These are phyloP conservation scores for Fusarium beomiforme DNA, from an alignment of 2,329 filamentous ascomycete species.

Conservation along the genomic window DNA sequence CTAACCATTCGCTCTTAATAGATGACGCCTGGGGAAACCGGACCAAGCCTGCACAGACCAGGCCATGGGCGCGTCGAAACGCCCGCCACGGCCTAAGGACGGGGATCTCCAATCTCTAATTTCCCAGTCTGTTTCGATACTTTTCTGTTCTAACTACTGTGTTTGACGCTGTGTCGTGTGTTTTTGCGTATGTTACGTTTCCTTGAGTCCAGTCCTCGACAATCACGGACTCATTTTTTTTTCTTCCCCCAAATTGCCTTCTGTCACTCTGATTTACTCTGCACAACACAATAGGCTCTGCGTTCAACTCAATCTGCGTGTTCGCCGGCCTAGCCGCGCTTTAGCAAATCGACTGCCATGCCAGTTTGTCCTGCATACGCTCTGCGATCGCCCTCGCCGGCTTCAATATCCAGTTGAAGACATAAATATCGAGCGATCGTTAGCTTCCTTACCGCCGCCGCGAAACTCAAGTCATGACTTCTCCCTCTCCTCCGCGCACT, in stretches of 20 bases:
- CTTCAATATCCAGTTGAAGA: slow-evolving; percentile 34
- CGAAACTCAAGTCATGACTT: slow-evolving; percentile 39
- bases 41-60: slow-evolving; percentile 26
- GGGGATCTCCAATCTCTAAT: slow-evolving; percentile 13
- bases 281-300: not conserved
- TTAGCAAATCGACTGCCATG: slow-evolving; percentile 37
- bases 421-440: slow-evolving; percentile 14
- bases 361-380: slow-evolving; percentile 33
- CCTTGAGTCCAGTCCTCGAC: not conserved
- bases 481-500: slow-evolving; percentile 41
- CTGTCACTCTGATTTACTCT: not conserved
- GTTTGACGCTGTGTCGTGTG: not conserved
- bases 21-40: slow-evolving; percentile 9
- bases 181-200: not conserved
- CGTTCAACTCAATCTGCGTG: slow-evolving; percentile 9
- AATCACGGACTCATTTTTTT: not conserved
- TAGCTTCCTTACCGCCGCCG: slow-evolving; percentile 1
- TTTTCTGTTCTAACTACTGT: not conserved
- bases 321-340: slow-evolving; percentile 34
- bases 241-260: not conserved
- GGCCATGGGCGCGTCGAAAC: slow-evolving; percentile 15
- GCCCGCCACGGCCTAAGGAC: slow-evolving; percentile 15
- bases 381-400: slow-evolving; percentile 38
- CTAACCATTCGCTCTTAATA: slow-evolving; percentile 25
- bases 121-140: slow-evolving; percentile 1